Evolutionary conservation across 176 grass and related monocot genomes (phyloP), one percentile per base, ranked within the genome.

Genomic region (Bolboschoenus planiculmis): DNA sequence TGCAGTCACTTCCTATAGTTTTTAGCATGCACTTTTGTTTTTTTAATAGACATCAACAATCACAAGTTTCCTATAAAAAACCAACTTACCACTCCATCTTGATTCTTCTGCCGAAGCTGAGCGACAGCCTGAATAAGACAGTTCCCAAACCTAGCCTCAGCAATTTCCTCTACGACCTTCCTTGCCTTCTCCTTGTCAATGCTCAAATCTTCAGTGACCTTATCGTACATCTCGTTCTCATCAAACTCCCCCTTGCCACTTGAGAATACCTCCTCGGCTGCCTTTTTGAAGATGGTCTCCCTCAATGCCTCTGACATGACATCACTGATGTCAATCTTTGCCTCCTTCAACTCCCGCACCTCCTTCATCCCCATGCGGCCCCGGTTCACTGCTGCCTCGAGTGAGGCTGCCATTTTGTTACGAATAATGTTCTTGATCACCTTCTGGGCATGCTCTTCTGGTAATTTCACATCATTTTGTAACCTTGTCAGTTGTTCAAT

Each of bases 391-490:
- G 92, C 90, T 26, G 87, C 86, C 88, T 99, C 91, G 10, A 99
- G 93, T 82, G 96, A 91, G 85, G 87, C 87, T 26, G 90, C 78
- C 77, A 92, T 84, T 93, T 95, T 73, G 89, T 93, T 18, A 90
- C 94, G 75, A 24, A 91, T 93, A 79, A 99, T 95, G 60, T 89
- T 86, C 87, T 99, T 99, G 37, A 99, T 95, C 43, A 99, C 92
- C 85, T 93, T 99, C 70, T 95, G 96, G 47, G 96, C 92, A 80
- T 99, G n/a, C 57, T 93, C 92, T 6, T 88, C 88, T 53, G 96
- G 92, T 58, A 99, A 83, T 66, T 91, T 91, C 67, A 99, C 91
- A 85, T 93, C 89, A 73, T 90, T 95, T 83, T 99, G 96, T 78
- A 99, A 89, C 84, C 87, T 92, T 67, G 89, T 84, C 21, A 99